Percentiles rank a stretch among this genome's conserved stretches.
These are phyloP conservation scores for Sclerotinia sclerotiorum DNA, from an alignment of 2,329 filamentous ascomycete genomes.

Conservation along the genomic window DNA sequence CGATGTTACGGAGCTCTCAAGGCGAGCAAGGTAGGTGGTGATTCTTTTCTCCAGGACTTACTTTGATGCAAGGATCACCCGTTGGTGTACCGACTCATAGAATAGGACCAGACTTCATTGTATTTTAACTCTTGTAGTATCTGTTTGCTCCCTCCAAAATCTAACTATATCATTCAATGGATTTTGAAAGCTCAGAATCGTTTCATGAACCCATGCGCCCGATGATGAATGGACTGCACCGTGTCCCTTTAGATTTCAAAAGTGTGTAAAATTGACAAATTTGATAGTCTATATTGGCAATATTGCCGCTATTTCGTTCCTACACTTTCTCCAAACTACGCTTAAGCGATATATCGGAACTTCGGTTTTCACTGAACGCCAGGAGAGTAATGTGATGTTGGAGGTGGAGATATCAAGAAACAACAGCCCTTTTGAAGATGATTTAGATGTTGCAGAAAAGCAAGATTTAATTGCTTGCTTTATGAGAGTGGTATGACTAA, in stretches of 20 bases:
- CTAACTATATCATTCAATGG: no score
- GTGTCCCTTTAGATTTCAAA: not conserved
- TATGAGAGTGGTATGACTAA: slow-evolving; percentile 1
- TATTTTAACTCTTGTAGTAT: no score
- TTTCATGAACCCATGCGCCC: no score
- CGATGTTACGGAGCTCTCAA: slow-evolving; percentile 12
- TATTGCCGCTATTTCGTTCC: slow-evolving; percentile 26
- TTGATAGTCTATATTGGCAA: slow-evolving; percentile 27
- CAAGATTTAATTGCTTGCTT: slow-evolving; percentile 1
- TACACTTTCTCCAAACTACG: slow-evolving; percentile 25
- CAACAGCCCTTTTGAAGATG: slow-evolving; percentile 12
- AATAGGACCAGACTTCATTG: no score
- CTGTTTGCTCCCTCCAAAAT: no score
- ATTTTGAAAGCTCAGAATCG: no score
- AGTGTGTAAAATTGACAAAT: slow-evolving; percentile 14
- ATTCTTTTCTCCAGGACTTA: not conserved
- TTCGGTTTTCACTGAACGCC: slow-evolving; percentile 24
- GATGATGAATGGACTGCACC: no score
- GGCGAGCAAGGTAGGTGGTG: slow-evolving; percentile 3
- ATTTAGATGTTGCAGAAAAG: slow-evolving; percentile 9
- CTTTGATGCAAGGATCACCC: not conserved
- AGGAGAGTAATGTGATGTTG: slow-evolving; percentile 11
- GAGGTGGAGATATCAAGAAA: slow-evolving; percentile 16
- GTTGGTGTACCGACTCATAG: no score
- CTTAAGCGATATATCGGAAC: slow-evolving; percentile 26